These are phyloP conservation scores for Diaporthe australafricana DNA, from an alignment of 2,329 filamentous ascomycete species.

Conservation along the genomic window DNA sequence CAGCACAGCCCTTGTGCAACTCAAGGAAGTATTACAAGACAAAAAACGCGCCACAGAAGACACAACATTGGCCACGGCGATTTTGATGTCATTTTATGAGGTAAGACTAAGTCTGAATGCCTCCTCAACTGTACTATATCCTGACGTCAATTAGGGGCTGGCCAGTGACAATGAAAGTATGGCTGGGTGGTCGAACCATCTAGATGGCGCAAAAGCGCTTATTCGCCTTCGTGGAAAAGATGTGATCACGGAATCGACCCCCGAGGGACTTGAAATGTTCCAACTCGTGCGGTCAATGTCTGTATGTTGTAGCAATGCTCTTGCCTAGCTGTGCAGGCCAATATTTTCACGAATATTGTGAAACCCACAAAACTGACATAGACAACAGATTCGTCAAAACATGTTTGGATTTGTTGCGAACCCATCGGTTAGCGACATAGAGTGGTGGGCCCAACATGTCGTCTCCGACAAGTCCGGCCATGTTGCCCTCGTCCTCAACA, in stretches of 20 bases:
- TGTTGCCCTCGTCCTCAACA: slow-evolving; percentile 41
- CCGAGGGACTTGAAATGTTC: slow-evolving; percentile 42
- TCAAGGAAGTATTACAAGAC: slow-evolving; percentile 40
- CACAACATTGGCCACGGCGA: slow-evolving; percentile 40
- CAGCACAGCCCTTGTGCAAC: slow-evolving; percentile 40
- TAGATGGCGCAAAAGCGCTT: slow-evolving; percentile 41
- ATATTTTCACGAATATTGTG: background rate
- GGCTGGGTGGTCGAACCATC: slow-evolving; percentile 40
- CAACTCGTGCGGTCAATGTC: slow-evolving; percentile 42
- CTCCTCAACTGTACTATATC: background rate
- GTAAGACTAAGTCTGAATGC: background rate
- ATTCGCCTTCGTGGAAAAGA: slow-evolving; percentile 39
- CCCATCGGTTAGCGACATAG: slow-evolving; percentile 40
- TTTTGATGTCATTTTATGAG: slow-evolving; percentile 43
- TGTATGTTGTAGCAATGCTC: slow-evolving; percentile 31
- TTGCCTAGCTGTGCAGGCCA: background rate
- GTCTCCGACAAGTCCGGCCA: slow-evolving; percentile 41
- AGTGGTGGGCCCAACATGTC: slow-evolving; percentile 42
- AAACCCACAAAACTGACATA: background rate
- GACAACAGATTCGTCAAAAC: slow-evolving; percentile 41
- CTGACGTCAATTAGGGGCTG: slow-evolving; percentile 32
- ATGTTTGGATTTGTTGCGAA: slow-evolving; percentile 40
- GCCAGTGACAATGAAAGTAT: slow-evolving; percentile 39
- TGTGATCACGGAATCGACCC: slow-evolving; percentile 34
- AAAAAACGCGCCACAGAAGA: slow-evolving; percentile 38